Evolutionary conservation across 2,329 filamentous ascomycete genomes (phyloP), one percentile per base, ranked within the genome.

Genomic region (Fusarium stilboides): DNA sequence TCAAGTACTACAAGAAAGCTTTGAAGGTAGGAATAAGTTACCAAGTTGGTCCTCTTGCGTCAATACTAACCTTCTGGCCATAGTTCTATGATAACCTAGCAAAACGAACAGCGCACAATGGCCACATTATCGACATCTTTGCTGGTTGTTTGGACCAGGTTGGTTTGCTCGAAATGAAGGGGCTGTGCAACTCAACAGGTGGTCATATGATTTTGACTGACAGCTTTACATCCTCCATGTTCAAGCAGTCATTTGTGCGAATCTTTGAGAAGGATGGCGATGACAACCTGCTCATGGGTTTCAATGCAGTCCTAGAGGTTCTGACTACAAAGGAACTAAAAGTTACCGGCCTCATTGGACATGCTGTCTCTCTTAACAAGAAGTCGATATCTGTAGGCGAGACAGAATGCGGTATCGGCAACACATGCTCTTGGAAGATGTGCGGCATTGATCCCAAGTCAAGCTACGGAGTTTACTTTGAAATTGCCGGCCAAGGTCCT

Each of bases 361-460:
- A 99, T 79, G 96, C 95, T 1, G 91, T 99, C 46, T 98, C 95
- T 4, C 85, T 98, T 73, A 98, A 98, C 85, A 99, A 98, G 83
- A 99, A 99, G 79, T 98, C 96, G 1, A 92, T 92, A 10, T 97
- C 94, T 2, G 96, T 99, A 14, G 96, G 96, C 54, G 96, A 99
- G 83, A 98, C 96, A 0, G 96, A 99, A 79, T 98, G 95, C 75
- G 96, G 96, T 76, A 98, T 99, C 74, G 96, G 96, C 70, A 98
- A 98, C 78, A 99, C 96, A 1, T 98, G 95, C 81, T 95, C 94
- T 5, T 99, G 96, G 96, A 99, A 99, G 83, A 98, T 99, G 95
- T 98, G 96, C 76, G 94, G 94, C 72, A 98, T 99, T 72, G 94
- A 98, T 75, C 96, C 96, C 13, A 92, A 90, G 57, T 90, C 96